A percentile compares a stretch with the other conserved stretches of the same genome.
phyloP scores from a whole-genome alignment of 2,329 filamentous ascomycete genomes.

The Tolypocladium endophyticum region DNA sequence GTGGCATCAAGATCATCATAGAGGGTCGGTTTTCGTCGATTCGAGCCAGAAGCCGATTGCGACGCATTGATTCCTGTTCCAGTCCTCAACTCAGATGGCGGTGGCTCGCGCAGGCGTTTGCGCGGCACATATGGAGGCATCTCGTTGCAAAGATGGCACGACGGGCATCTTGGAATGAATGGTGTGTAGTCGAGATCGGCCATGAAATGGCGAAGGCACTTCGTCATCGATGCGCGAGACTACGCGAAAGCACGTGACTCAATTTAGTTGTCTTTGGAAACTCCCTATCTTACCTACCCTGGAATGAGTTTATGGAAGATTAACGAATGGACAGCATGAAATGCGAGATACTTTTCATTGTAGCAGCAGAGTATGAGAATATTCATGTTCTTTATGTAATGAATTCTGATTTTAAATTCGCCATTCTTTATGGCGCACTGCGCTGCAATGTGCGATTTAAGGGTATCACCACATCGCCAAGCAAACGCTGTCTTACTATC shows the following conservation, averaged over 20 bases:
- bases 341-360: too few species aligned
- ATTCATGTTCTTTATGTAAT: not conserved
- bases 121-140: slow-evolving; percentile 63
- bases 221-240: slow-evolving; percentile 17
- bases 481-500: not conserved
- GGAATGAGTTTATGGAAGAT: not conserved
- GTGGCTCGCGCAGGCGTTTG: slow-evolving; percentile 49
- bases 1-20: slow-evolving; percentile 51
- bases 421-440: not conserved
- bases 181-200: not conserved
- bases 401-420: not conserved
- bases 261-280: not conserved
- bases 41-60: slow-evolving; percentile 5
- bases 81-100: slow-evolving; percentile 7
- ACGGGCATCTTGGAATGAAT: slow-evolving; percentile 6
- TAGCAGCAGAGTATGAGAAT: too few species aligned
- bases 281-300: not conserved
- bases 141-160: not conserved
- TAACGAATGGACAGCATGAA: not conserved
- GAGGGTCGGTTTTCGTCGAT: slow-evolving; percentile 41
- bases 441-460: too few species aligned
- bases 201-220: not conserved
- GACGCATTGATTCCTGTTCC: slow-evolving; percentile 9
- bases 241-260: slow-evolving; percentile 19
- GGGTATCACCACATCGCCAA: not conserved